Percentiles rank a stretch among this genome's conserved stretches.
Evolutionary conservation across 345 rosid species (phyloP).

Genomic region (Melaleuca quinquenervia): DNA sequence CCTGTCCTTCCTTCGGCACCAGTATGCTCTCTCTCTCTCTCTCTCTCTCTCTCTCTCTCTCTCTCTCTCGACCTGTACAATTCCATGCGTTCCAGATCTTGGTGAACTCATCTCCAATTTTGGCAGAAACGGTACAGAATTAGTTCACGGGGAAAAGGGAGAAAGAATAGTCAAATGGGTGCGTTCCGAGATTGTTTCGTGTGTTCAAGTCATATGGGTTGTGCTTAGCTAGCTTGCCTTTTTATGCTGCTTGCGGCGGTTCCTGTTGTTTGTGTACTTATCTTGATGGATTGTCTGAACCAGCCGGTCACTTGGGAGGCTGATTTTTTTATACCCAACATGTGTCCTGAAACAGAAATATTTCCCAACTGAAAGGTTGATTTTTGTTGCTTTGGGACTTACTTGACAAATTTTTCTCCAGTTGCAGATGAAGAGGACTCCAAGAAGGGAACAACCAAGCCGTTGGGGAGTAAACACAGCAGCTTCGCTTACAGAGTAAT

Average conservation of each 20-base stretch:
- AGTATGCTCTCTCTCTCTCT: neutral
- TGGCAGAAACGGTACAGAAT: neutral
- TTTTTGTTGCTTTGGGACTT: neutral
- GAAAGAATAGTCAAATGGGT: neutral
- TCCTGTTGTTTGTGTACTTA: neutral
- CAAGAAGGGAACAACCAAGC: neutral
- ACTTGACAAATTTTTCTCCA: neutral
- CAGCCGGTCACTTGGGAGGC: neutral
- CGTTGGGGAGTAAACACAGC: slow-evolving; percentile 1
- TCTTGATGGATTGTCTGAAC: neutral
- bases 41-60: neutral
- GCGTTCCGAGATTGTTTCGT: neutral
- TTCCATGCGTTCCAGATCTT: neutral
- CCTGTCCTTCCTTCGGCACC: neutral
- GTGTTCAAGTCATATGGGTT: neutral
- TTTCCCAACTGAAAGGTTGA: neutral
- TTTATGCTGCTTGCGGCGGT: neutral
- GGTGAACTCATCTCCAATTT: neutral
- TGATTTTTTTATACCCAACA: neutral
- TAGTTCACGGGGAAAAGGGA: neutral
- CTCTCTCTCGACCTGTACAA: neutral
- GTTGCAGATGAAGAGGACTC: slow-evolving; percentile 3
- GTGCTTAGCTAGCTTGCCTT: neutral
- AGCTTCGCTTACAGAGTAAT: slow-evolving; percentile 14
- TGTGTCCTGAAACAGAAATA: neutral